Conservation (phyloP, 441 rosid species). For the Geranium incanum region DNA sequence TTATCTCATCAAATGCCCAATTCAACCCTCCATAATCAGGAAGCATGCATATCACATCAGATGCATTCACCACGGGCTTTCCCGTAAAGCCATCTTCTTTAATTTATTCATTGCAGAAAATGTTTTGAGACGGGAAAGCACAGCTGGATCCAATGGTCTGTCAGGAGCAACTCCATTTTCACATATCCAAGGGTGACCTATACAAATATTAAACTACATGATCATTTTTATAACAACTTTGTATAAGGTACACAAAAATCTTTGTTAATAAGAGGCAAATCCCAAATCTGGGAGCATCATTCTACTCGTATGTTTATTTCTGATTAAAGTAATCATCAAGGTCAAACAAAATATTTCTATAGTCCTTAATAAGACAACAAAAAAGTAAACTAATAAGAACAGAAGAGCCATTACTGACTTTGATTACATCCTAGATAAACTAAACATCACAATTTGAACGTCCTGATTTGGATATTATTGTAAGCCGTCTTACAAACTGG, state of each 20-base stretch:
- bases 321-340: background rate
- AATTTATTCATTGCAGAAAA: constrained; percentile 97
- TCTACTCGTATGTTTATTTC: background rate
- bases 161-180: constrained; percentile 99
- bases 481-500: too few relatives aligned
- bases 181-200: constrained; percentile 98
- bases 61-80: constrained; percentile 18
- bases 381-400: too few relatives aligned
- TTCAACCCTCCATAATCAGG: too few relatives aligned
- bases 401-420: too few relatives aligned
- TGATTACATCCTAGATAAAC: too few relatives aligned
- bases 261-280: too few relatives aligned
- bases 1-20: background rate
- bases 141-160: constrained; percentile 88
- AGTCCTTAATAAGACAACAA: background rate
- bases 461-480: too few relatives aligned
- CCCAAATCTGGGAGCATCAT: background rate
- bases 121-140: constrained; percentile 87
- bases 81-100: constrained; percentile 97
- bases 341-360: background rate
- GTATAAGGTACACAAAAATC: background rate
- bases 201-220: constrained; percentile 5
- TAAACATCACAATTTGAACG: too few relatives aligned
- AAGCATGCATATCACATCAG: background rate
- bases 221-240: background rate